These are phyloP conservation scores for Carex sylvatica DNA, from an alignment of 202 grass and related monocot species.

Conservation along the genomic window DNA sequence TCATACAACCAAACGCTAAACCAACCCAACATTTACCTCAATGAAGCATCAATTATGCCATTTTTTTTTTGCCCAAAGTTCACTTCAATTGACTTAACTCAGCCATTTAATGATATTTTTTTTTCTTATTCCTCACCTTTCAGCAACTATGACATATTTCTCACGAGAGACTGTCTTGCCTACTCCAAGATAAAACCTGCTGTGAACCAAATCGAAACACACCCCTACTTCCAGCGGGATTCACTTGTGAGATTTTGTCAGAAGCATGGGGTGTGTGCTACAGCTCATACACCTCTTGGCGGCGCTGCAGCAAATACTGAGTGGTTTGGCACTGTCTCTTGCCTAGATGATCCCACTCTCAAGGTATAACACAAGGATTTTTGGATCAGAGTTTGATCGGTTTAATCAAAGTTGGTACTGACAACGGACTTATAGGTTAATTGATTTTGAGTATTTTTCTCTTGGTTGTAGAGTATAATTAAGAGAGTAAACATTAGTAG, in stretches of 20 bases:
- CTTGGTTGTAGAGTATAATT: background rate
- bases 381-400: background rate
- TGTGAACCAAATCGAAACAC: constrained; percentile 89
- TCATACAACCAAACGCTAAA: constrained; percentile 5
- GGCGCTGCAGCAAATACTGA: constrained; percentile 77
- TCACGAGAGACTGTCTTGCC: constrained; percentile 73
- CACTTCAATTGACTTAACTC: background rate
- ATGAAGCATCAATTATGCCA: constrained; percentile 1
- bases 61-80: background rate
- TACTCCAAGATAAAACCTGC: constrained; percentile 92
- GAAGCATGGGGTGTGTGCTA: constrained; percentile 79
- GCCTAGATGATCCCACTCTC: constrained; percentile 75
- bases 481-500: background rate
- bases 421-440: background rate
- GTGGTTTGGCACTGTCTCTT: constrained; percentile 79
- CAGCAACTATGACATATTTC: constrained; percentile 99
- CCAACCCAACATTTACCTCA: background rate
- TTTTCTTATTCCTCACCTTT: background rate
- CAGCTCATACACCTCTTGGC: constrained; percentile 76
- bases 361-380: constrained; percentile 37
- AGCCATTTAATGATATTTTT: background rate
- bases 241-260: constrained; percentile 97
- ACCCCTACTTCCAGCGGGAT: constrained; percentile 93
- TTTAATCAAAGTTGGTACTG: background rate
- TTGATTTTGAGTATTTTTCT: background rate